Evolutionary conservation across 108 stramenopile species (phyloP).

Genomic region (Cyclostephanos tholiformis): DNA sequence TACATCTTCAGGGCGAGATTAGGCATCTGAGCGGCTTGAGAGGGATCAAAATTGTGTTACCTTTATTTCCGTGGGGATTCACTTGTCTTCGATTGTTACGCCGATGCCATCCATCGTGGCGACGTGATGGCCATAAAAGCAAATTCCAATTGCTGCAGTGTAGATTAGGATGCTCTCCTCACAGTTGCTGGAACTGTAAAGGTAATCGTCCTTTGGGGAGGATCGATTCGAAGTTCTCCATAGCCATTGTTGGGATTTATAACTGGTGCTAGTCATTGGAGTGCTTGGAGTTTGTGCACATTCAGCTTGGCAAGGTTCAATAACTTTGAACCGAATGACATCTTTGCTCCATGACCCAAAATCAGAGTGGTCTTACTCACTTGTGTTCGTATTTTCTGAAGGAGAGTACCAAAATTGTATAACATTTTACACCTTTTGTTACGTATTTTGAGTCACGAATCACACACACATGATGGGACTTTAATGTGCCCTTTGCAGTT

Average conservation of each 20-base stretch:
- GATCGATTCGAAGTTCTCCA: background rate
- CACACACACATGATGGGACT: too few relatives aligned
- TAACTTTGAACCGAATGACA: too few relatives aligned
- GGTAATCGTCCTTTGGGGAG: background rate
- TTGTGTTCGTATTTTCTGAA: too few relatives aligned
- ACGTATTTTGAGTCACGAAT: too few relatives aligned
- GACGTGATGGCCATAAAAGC: background rate
- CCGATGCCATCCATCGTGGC: background rate
- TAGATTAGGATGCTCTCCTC: background rate
- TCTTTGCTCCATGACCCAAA: too few relatives aligned
- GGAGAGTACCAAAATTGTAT: too few relatives aligned
- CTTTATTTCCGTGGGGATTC: conserved; percentile 2
- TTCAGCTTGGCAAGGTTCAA: too few relatives aligned
- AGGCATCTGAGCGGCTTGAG: conserved; percentile 70
- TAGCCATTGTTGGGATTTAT: background rate
- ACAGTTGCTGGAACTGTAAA: background rate
- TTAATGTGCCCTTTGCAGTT: too few relatives aligned
- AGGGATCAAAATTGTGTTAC: conserved; percentile 56
- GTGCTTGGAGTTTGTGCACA: too few relatives aligned
- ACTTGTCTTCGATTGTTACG: background rate
- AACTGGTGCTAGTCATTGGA: too few relatives aligned
- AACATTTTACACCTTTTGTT: too few relatives aligned
- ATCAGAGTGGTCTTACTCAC: too few relatives aligned
- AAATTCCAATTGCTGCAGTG: background rate
- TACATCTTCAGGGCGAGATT: conserved; percentile 66